Percentiles rank a stretch among this genome's conserved stretches.
These are phyloP conservation scores for Claviceps pusilla DNA, from an alignment of 2,329 filamentous ascomycete genomes.

Conservation along the genomic window DNA sequence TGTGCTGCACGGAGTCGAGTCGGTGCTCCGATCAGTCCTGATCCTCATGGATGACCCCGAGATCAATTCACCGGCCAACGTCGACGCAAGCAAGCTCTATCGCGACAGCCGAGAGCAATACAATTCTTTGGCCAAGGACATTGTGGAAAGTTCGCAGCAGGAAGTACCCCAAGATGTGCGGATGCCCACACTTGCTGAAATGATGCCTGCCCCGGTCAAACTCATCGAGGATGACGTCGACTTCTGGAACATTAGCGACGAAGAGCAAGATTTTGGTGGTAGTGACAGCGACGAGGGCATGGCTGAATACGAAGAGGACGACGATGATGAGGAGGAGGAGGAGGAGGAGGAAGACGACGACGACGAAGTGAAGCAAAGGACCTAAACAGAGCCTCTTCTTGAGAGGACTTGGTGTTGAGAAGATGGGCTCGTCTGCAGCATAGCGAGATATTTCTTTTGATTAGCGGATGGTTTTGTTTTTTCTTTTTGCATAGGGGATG, in stretches of 20 bases:
- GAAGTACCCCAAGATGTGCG: slow-evolving; percentile 67
- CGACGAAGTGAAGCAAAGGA: neutral
- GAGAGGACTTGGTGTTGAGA: neutral
- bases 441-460: slow-evolving; percentile 2
- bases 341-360: slow-evolving; percentile 1
- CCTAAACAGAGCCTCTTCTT: neutral
- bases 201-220: slow-evolving; percentile 45
- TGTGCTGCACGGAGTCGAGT: slow-evolving; percentile 84
- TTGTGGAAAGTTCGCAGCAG: slow-evolving; percentile 57
- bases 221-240: slow-evolving; percentile 54
- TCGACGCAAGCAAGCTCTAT: slow-evolving; percentile 78
- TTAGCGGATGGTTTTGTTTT: slow-evolving; percentile 1
- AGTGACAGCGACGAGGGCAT: slow-evolving; percentile 53
- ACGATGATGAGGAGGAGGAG: slow-evolving; percentile 26
- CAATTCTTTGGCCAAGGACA: slow-evolving; percentile 50
- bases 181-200: slow-evolving; percentile 64
- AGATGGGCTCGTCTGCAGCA: neutral
- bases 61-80: slow-evolving; percentile 84
- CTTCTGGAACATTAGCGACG: slow-evolving; percentile 66
- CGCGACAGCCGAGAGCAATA: slow-evolving; percentile 59
- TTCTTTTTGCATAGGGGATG: neutral
- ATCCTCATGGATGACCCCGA: slow-evolving; percentile 88
- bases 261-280: slow-evolving; percentile 64
- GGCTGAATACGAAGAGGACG: slow-evolving; percentile 44
- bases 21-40: slow-evolving; percentile 81